A percentile compares a stretch with the other conserved stretches of the same genome.
These are phyloP conservation scores for Ambrosia trifida DNA, from an alignment of 129 eudicot genomes.

Conservation along the genomic window DNA sequence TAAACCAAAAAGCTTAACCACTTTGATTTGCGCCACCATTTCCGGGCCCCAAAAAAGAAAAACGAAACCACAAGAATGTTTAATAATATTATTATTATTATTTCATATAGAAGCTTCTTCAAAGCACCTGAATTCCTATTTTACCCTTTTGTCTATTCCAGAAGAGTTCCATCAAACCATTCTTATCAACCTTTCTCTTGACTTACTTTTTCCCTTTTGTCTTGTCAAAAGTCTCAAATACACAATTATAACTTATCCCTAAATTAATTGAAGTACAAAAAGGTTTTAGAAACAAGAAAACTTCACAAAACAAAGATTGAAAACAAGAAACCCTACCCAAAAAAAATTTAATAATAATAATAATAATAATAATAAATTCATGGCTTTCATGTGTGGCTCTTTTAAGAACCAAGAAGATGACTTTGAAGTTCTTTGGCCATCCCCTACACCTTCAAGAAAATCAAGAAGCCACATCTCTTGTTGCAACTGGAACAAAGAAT, in stretches of 20 bases:
- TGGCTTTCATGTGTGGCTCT: conserved; percentile 45
- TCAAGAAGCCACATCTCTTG: conserved; percentile 21
- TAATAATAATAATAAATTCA: conserved; percentile 1
- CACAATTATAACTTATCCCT: conserved; percentile 19
- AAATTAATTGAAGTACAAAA: conserved; percentile 8
- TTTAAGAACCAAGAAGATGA: conserved; percentile 35
- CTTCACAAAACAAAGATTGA: not conserved
- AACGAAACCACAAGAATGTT: not conserved
- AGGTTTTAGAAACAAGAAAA: not conserved
- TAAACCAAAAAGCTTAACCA: not conserved
- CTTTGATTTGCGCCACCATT: not conserved
- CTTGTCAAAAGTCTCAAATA: conserved; percentile 13
- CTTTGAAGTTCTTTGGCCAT: conserved; percentile 34
- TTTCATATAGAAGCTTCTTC: conserved; percentile 33
- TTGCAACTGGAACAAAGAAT: conserved; percentile 27
- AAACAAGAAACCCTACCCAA: conserved; percentile 21
- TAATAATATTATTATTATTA: not conserved
- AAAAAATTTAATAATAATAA: not conserved
- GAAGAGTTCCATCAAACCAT: conserved; percentile 28
- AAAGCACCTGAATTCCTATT: conserved; percentile 3
- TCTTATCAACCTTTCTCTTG: conserved; percentile 27
- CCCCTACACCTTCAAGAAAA: conserved; percentile 29
- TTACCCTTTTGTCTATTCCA: conserved; percentile 19
- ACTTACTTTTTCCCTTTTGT: conserved; percentile 2
- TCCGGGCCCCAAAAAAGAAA: not conserved